Evolutionary conservation across 768 basidiomycete genomes (phyloP).

Genomic region (Clavaria fumosa): DNA sequence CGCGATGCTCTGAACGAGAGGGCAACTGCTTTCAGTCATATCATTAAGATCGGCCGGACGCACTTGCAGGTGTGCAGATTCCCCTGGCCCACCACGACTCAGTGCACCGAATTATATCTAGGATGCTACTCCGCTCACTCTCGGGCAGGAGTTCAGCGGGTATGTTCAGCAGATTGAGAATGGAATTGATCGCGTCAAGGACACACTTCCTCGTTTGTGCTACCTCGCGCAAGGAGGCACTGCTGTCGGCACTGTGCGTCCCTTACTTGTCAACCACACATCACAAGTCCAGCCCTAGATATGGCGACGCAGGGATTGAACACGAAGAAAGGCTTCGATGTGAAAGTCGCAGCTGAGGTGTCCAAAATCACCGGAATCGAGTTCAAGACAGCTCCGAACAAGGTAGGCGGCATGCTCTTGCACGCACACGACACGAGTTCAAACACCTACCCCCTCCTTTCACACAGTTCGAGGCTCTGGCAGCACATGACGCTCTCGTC

Average conservation of each 20-base stretch:
- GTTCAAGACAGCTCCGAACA: conserved; percentile 97
- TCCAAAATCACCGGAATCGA: conserved; percentile 79
- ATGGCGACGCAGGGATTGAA: conserved; percentile 76
- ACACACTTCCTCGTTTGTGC: conserved; percentile 71
- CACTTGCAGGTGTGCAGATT: conserved; percentile 55
- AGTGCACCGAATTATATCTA: conserved; percentile 18
- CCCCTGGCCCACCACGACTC: neutral
- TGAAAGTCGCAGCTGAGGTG: conserved; percentile 83
- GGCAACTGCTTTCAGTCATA: conserved; percentile 67
- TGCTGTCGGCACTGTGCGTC: conserved; percentile 86
- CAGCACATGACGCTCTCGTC: conserved; percentile 94
- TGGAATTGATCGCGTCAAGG: conserved; percentile 74
- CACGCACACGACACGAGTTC: no score
- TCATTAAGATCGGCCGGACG: conserved; percentile 97
- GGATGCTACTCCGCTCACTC: conserved; percentile 95
- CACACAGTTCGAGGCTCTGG: conserved; percentile 95
- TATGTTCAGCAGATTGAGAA: conserved; percentile 92
- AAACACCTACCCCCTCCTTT: no score
- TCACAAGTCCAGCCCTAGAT: conserved; percentile 6
- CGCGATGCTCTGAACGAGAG: conserved; percentile 76
- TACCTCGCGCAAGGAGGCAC: conserved; percentile 95
- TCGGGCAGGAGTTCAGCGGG: conserved; percentile 97
- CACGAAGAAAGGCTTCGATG: conserved; percentile 93
- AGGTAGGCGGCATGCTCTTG: conserved; percentile 31
- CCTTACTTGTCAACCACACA: conserved; percentile 1